Percentiles rank a stretch among this genome's conserved stretches.
Conservation (phyloP, 2,329 filamentous ascomycete species). For the Aspergillus sp. region DNA sequence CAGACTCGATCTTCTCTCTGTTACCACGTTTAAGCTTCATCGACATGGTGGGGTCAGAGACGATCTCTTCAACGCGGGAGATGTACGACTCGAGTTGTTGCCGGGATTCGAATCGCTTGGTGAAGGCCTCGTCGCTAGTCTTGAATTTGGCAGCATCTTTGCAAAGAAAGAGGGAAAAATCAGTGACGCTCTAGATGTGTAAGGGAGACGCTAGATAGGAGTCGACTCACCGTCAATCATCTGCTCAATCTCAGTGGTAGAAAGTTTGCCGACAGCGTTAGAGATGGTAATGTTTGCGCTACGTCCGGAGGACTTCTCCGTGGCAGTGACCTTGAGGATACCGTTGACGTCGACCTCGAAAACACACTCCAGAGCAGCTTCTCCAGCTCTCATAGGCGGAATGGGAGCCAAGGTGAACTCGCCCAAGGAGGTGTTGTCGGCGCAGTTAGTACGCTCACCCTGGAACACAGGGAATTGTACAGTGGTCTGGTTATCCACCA, state of each 20-base stretch:
- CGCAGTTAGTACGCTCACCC: constrained; percentile 96
- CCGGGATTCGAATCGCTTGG: constrained; percentile 98
- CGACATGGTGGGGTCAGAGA: constrained; percentile 92
- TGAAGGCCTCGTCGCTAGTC: constrained; percentile 95
- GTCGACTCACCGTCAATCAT: constrained; percentile 80
- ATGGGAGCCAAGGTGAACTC: constrained; percentile 94
- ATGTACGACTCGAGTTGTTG: constrained; percentile 99
- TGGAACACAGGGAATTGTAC: constrained; percentile 93
- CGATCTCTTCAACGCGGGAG: constrained; percentile 95
- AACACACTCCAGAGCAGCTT: constrained; percentile 94
- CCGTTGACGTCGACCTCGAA: constrained; percentile 99
- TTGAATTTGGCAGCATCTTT: constrained; percentile 96
- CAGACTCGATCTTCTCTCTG: constrained; percentile 99
- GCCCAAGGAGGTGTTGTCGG: constrained; percentile 96
- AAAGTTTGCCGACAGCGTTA: constrained; percentile 99
- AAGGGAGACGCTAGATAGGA: not conserved
- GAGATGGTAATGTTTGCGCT: constrained; percentile 99
- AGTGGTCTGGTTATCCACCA: constrained; percentile 66
- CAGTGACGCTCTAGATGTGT: not conserved
- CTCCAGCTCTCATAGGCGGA: constrained; percentile 85
- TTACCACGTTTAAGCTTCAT: constrained; percentile 98
- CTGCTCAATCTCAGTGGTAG: constrained; percentile 89
- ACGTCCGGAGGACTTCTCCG: constrained; percentile 97
- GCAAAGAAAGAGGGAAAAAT: constrained; percentile 3
- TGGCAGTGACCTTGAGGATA: constrained; percentile 98